Conservation (phyloP, 352 stramenopile genomes). For the Phytophthora vignae region DNA sequence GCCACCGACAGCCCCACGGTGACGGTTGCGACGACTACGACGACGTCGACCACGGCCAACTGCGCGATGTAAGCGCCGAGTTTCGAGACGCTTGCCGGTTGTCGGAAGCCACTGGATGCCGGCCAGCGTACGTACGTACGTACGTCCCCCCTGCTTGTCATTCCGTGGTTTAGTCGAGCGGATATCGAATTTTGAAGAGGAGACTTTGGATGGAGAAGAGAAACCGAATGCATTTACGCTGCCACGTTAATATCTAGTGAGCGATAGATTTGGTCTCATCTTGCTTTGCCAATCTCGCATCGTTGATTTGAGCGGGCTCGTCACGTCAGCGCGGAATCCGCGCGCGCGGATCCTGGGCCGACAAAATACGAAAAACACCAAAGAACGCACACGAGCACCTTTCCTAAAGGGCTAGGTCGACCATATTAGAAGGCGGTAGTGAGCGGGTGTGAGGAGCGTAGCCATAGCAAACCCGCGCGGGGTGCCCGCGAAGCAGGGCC, state of each 20-base stretch:
- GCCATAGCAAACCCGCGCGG: no score
- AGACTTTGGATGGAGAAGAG: slow-evolving; percentile 10
- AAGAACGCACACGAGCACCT: no score
- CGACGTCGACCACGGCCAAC: slow-evolving; percentile 29
- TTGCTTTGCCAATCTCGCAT: slow-evolving; percentile 8
- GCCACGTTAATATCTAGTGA: slow-evolving; percentile 26
- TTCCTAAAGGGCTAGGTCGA: no score
- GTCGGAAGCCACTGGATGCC: background rate
- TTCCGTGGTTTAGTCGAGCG: background rate
- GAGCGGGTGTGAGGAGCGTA: no score
- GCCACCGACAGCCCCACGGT: slow-evolving; percentile 30
- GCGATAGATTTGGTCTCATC: slow-evolving; percentile 25
- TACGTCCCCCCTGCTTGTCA: background rate
- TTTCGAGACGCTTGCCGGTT: background rate
- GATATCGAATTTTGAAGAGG: slow-evolving; percentile 23
- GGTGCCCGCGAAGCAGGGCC: no score
- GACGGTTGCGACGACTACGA: slow-evolving; percentile 31
- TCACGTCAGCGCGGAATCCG: background rate
- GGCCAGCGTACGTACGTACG: background rate
- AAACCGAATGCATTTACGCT: slow-evolving; percentile 24
- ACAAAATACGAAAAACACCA: no score
- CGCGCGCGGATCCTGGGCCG: background rate
- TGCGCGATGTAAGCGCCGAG: slow-evolving; percentile 29
- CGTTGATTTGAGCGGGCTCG: slow-evolving; percentile 23
- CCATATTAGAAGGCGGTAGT: no score